Evolutionary conservation across 2,329 filamentous ascomycete species (phyloP).

Genomic region (Neopestalotiopsis sp.): DNA sequence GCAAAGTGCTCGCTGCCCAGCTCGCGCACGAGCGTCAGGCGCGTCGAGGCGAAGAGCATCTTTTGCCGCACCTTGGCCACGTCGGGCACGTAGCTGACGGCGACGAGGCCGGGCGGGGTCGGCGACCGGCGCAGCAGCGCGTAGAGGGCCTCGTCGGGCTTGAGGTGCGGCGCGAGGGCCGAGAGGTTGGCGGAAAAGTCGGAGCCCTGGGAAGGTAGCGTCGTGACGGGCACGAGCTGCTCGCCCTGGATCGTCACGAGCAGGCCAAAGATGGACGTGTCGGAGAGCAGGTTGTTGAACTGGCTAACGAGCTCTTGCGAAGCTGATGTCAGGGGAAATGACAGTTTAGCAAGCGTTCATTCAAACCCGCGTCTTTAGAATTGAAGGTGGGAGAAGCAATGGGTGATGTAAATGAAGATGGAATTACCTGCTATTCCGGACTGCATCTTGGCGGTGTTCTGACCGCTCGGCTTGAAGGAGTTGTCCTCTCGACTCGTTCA

Average conservation of each 20-base stretch:
- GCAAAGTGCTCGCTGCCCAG: slow-evolving; percentile 80
- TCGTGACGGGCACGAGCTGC: slow-evolving; percentile 64
- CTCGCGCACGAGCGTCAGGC: slow-evolving; percentile 76
- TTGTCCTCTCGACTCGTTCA: not conserved
- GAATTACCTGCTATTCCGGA: slow-evolving; percentile 74
- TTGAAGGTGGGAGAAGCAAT: not conserved
- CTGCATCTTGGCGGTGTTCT: slow-evolving; percentile 62
- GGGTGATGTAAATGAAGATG: not conserved
- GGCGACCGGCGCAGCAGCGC: slow-evolving; percentile 74
- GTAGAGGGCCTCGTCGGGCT: slow-evolving; percentile 72
- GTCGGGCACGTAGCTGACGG: slow-evolving; percentile 81
- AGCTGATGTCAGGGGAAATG: slow-evolving; percentile 49
- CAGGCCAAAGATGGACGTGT: slow-evolving; percentile 68
- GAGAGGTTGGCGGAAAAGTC: slow-evolving; percentile 69
- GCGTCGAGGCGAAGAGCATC: slow-evolving; percentile 83
- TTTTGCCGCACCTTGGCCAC: slow-evolving; percentile 80
- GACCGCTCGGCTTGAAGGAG: not conserved
- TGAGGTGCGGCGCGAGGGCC: slow-evolving; percentile 66
- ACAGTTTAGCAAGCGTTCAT: slow-evolving; percentile 3
- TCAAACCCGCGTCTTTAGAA: slow-evolving; percentile 5
- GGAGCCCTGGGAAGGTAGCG: slow-evolving; percentile 56
- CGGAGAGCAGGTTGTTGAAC: slow-evolving; percentile 72
- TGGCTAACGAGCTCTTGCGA: slow-evolving; percentile 77
- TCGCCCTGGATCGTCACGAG: slow-evolving; percentile 74
- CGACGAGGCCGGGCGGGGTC: slow-evolving; percentile 62